phyloP scores from a whole-genome alignment of 2,329 filamentous ascomycete species.

The Talaromyces verruculosus region DNA sequence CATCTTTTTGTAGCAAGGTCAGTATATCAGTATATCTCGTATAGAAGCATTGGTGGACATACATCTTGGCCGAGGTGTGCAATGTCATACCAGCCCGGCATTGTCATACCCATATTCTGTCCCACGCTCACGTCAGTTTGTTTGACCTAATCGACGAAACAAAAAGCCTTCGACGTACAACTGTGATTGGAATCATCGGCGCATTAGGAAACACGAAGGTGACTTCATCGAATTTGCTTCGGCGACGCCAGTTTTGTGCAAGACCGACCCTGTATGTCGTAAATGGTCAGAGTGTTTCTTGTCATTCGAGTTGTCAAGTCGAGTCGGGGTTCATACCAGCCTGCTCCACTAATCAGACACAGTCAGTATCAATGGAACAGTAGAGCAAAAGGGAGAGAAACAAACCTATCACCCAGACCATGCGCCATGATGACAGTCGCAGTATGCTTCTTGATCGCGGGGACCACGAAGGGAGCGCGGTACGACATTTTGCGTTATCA shows the following conservation, averaged over 20 bases:
- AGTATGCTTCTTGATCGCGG: constrained; percentile 79
- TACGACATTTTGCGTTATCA: constrained; percentile 41
- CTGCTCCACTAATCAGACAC: constrained; percentile 45
- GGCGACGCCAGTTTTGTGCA: constrained; percentile 81
- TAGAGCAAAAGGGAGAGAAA: neutral
- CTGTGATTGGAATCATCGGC: constrained; percentile 80
- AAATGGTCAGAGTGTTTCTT: neutral
- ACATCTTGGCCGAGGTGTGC: constrained; percentile 46
- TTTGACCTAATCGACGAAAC: neutral
- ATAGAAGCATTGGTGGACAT: constrained; percentile 21
- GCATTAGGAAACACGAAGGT: constrained; percentile 95
- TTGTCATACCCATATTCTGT: constrained; percentile 71
- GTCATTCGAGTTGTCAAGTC: neutral
- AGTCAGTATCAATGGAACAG: constrained; percentile 4
- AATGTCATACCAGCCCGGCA: constrained; percentile 68
- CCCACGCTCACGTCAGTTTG: neutral
- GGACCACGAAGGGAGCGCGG: constrained; percentile 66
- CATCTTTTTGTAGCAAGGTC: constrained; percentile 30
- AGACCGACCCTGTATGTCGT: constrained; percentile 60
- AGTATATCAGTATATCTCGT: neutral
- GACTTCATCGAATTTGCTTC: constrained; percentile 80
- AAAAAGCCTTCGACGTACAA: constrained; percentile 52
- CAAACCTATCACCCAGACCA: constrained; percentile 82
- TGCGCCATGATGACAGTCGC: constrained; percentile 94
- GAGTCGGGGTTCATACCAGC: constrained; percentile 41